phyloP scores from a whole-genome alignment of 1,284 basidiomycete genomes.

The Fomitopsis betulina region DNA sequence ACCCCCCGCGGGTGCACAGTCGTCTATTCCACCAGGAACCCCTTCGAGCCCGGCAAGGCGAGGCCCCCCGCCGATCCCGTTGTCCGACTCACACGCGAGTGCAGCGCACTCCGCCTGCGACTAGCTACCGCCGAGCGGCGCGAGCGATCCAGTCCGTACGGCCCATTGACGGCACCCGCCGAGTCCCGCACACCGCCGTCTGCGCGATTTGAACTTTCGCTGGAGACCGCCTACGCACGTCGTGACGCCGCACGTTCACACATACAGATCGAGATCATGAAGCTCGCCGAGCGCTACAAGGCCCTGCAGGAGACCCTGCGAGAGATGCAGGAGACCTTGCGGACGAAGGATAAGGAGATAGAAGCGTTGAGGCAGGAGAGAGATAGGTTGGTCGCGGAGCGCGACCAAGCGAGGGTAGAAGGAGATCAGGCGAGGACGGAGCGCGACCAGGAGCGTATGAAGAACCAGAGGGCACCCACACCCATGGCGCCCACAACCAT shows the following conservation, averaged over 20 bases:
- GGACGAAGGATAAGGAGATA: constrained; percentile 41
- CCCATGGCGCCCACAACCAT: constrained; percentile 3
- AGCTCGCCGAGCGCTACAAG: constrained; percentile 55
- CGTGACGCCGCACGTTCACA: constrained; percentile 53
- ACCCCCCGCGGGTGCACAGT: constrained; percentile 32
- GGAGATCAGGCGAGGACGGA: constrained; percentile 14
- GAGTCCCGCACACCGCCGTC: constrained; percentile 26
- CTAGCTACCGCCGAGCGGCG: constrained; percentile 36
- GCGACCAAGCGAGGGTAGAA: constrained; percentile 20
- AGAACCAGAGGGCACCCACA: constrained; percentile 9
- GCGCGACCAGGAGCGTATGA: constrained; percentile 16
- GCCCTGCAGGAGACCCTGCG: constrained; percentile 48
- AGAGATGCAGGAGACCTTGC: constrained; percentile 28
- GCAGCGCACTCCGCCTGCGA: constrained; percentile 44
- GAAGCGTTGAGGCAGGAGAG: constrained; percentile 47
- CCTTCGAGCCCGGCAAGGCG: constrained; percentile 20
- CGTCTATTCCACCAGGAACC: constrained; percentile 21
- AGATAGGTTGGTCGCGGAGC: constrained; percentile 30
- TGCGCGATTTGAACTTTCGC: constrained; percentile 13
- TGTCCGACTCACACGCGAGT: constrained; percentile 34
- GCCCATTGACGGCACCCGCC: constrained; percentile 18
- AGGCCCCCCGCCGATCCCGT: constrained; percentile 31
- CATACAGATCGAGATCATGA: constrained; percentile 48
- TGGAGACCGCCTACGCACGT: constrained; percentile 47
- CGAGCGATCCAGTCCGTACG: constrained; percentile 23